Conservation (phyloP, 108 stramenopile species). For the Schizochytrium sp. region DNA sequence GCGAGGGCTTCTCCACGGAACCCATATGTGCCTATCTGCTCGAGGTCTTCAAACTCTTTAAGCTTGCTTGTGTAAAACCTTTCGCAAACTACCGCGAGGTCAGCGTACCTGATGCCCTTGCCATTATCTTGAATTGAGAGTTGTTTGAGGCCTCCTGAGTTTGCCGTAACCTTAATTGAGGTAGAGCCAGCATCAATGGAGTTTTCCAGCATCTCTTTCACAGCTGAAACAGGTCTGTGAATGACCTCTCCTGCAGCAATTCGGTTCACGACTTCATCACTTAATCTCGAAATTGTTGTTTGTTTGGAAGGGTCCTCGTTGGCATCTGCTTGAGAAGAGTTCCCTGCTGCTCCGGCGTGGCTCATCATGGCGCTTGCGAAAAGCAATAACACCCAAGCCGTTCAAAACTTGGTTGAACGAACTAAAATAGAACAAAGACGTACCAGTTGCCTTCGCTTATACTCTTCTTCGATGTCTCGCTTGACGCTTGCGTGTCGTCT, state of each 20-base stretch:
- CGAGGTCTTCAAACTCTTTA: slow-evolving; percentile 84
- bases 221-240: slow-evolving; percentile 90
- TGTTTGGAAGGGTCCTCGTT: neutral
- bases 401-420: too few relatives aligned
- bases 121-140: slow-evolving; percentile 78
- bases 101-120: slow-evolving; percentile 72
- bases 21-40: slow-evolving; percentile 87
- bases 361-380: too few relatives aligned
- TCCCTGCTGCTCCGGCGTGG: neutral
- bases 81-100: slow-evolving; percentile 88
- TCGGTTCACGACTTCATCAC: slow-evolving; percentile 88
- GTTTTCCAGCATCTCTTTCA: slow-evolving; percentile 98
- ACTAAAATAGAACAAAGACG: too few relatives aligned
- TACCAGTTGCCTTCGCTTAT: too few relatives aligned
- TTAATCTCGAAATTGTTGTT: slow-evolving; percentile 78
- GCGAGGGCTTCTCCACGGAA: slow-evolving; percentile 96
- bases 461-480: too few relatives aligned
- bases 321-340: neutral
- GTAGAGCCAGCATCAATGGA: slow-evolving; percentile 88
- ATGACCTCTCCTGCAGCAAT: slow-evolving; percentile 99
- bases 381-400: too few relatives aligned
- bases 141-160: slow-evolving; percentile 73
- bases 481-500: too few relatives aligned
- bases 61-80: slow-evolving; percentile 97
- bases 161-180: slow-evolving; percentile 69